Conservation (phyloP, 352 stramenopile genomes). For the Phytophthora foliorum region DNA sequence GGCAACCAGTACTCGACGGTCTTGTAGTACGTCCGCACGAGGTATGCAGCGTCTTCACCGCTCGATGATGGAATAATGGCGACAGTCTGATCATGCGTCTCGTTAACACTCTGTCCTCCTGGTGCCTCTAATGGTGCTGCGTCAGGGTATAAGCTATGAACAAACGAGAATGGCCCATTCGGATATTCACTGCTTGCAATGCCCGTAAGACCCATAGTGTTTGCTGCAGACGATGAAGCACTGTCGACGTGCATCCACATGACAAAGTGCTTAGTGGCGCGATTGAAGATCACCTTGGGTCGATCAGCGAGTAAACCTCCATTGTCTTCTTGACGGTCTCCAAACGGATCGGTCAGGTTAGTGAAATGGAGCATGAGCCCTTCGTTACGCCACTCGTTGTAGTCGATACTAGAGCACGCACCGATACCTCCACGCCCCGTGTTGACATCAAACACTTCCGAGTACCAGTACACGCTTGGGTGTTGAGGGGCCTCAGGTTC, state of each 20-base stretch:
- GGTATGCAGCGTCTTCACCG: conserved; percentile 62
- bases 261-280: conserved; percentile 88
- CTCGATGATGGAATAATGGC: conserved; percentile 40
- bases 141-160: conserved; percentile 94
- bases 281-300: conserved; percentile 95
- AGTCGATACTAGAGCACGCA: conserved; percentile 94
- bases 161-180: conserved; percentile 94
- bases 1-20: conserved; percentile 96
- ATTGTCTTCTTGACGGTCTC: conserved; percentile 28
- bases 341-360: conserved; percentile 95
- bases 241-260: conserved; percentile 98
- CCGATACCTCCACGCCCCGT: conserved; percentile 78
- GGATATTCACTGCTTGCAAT: conserved; percentile 91
- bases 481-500: conserved; percentile 13
- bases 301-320: conserved; percentile 74
- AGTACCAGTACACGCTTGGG: conserved; percentile 80
- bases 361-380: conserved; percentile 95
- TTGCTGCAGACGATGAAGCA: conserved; percentile 35
- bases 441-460: conserved; percentile 59
- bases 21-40: conserved; percentile 96
- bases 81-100: conserved; percentile 96
- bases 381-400: conserved; percentile 95
- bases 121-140: conserved; percentile 77
- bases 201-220: conserved; percentile 90
- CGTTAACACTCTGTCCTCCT: conserved; percentile 87